Evolutionary conservation across 2,329 filamentous ascomycete genomes (phyloP), one percentile per base, ranked within the genome.

Genomic region (Alternaria sp.): DNA sequence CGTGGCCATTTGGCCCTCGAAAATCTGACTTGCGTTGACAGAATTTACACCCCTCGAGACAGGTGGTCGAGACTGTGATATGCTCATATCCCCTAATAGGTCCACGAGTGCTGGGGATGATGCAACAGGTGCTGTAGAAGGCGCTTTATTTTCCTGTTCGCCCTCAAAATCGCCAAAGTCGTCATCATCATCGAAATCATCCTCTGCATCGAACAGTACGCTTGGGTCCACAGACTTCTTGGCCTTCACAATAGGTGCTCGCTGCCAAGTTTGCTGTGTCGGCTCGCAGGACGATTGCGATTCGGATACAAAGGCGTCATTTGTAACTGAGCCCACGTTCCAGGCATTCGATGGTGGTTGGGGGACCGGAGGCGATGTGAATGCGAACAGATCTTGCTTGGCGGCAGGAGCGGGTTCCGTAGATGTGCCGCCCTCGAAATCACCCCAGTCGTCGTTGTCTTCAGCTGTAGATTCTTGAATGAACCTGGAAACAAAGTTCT

Each of bases 151-250:
- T 14, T 58, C 52, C 12, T 70, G 62, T 16, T 68, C 60, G 18
- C 69, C 73, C 53, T 77, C 75, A 53, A 76, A 76, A 14, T 79
- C 72, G 32, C 77, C 76, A 71, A 78, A 78, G n/a, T 77, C 75
- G 16, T 78, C 76, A n/a, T 74, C 69, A 16, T 74, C 69, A 14
- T 63, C 71, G 9, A 69, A 42, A 43, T 75, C 71, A 56, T 80
- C 77, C 53, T 78, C 76, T 43, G 74, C 78, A 62, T 80, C 78
- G 56, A 80, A 80, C 2, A 80, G 62, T 3, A 80, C 77, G 57
- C 73, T 79, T 4, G 77, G 70, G 62, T 80, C 76, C 18, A 69
- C 56, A 32, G 73, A 68, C 53, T 72, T 75, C 57, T 74, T 76
- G 20, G 75, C 69, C 51, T 73, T 75, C 24, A 75, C 34, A 3